These are phyloP conservation scores for Saccharomycopsis javanensis DNA, from an alignment of 805 yeast species.

Conservation along the genomic window DNA sequence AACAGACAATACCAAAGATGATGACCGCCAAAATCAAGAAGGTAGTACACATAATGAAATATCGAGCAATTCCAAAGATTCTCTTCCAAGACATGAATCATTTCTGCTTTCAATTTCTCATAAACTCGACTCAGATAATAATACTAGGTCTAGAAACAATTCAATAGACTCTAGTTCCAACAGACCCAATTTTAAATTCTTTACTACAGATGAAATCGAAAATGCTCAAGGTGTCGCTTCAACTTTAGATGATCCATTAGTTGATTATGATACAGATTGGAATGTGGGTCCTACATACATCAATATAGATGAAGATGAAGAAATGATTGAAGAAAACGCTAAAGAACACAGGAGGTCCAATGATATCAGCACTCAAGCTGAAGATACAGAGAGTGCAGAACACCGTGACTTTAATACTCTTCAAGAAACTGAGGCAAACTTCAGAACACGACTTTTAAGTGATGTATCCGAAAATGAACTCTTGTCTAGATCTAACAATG, in stretches of 20 bases:
- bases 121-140: neutral
- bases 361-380: neutral
- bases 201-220: slow-evolving; percentile 74
- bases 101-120: neutral
- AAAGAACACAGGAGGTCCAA: neutral
- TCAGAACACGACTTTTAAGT: slow-evolving; percentile 15
- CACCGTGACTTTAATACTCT: neutral
- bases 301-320: slow-evolving; percentile 3
- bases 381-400: neutral
- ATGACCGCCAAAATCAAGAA: neutral
- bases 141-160: slow-evolving; percentile 25
- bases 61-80: neutral
- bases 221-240: slow-evolving; percentile 79
- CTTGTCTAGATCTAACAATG: slow-evolving; percentile 1
- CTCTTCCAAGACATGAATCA: neutral
- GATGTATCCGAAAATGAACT: slow-evolving; percentile 16
- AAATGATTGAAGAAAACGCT: neutral
- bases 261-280: slow-evolving; percentile 71
- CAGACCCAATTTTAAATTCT: slow-evolving; percentile 56
- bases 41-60: neutral
- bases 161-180: slow-evolving; percentile 22
- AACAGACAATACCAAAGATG: slow-evolving; percentile 5
- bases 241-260: slow-evolving; percentile 51
- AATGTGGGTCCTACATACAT: slow-evolving; percentile 31
- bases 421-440: slow-evolving; percentile 11